These are phyloP conservation scores for Incumbomyces delicatus DNA, from an alignment of 2,329 filamentous ascomycete genomes.

Conservation along the genomic window DNA sequence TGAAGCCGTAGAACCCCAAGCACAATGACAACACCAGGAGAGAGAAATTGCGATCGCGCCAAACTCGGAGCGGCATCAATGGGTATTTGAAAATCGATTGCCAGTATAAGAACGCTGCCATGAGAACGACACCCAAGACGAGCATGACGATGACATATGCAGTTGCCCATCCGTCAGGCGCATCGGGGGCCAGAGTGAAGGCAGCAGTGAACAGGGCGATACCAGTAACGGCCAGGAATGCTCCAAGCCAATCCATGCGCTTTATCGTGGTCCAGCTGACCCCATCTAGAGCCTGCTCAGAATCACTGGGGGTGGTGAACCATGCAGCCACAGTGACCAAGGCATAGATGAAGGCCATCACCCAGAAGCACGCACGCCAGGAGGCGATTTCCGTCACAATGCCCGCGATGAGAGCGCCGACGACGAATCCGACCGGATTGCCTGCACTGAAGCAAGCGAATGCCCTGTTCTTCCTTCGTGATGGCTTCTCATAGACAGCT, in stretches of 20 bases:
- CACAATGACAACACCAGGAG: slow-evolving; percentile 50
- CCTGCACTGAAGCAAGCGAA: slow-evolving; percentile 55
- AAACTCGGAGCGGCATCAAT: slow-evolving; percentile 41
- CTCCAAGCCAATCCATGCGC: slow-evolving; percentile 53
- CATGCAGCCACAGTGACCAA: slow-evolving; percentile 48
- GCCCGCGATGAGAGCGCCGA: slow-evolving; percentile 52
- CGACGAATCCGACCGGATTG: slow-evolving; percentile 48
- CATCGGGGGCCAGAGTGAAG: slow-evolving; percentile 47
- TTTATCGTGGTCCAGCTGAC: slow-evolving; percentile 41
- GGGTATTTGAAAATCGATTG: slow-evolving; percentile 44
- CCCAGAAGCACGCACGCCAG: slow-evolving; percentile 55
- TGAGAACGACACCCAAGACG: slow-evolving; percentile 47
- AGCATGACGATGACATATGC: slow-evolving; percentile 54
- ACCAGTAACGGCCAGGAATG: slow-evolving; percentile 51
- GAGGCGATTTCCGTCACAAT: slow-evolving; percentile 51
- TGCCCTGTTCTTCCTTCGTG: slow-evolving; percentile 52
- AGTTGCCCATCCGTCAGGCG: slow-evolving; percentile 52
- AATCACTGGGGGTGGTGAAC: slow-evolving; percentile 53
- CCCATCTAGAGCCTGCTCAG: slow-evolving; percentile 34
- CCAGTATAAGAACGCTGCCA: slow-evolving; percentile 53
- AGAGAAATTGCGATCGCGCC: slow-evolving; percentile 55
- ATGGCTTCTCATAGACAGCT: slow-evolving; percentile 52
- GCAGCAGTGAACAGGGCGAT: slow-evolving; percentile 56
- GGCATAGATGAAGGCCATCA: slow-evolving; percentile 55
- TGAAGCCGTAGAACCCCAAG: slow-evolving; percentile 55